Conservation (phyloP, 2,329 filamentous ascomycete species). For the Pestalotiopsis sp. region DNA sequence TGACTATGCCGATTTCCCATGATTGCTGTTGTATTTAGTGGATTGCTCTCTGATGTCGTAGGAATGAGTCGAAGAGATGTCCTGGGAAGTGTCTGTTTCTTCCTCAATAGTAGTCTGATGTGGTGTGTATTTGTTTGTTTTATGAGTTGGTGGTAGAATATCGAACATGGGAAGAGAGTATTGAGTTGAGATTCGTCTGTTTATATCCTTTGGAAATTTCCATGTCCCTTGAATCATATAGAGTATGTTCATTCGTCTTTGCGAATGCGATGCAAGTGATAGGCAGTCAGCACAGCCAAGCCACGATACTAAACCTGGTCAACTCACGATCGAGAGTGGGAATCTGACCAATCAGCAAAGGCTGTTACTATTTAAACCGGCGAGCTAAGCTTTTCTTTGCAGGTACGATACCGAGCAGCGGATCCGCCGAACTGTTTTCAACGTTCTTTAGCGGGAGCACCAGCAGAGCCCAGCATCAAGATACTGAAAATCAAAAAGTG, state of each 20-base stretch:
- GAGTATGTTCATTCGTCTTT: not conserved
- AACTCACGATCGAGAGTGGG: not conserved
- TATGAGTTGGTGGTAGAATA: not conserved
- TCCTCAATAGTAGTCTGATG: not conserved
- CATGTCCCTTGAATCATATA: not conserved
- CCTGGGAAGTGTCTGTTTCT: not conserved
- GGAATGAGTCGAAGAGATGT: not conserved
- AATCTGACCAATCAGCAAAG: not conserved
- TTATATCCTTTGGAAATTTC: not conserved
- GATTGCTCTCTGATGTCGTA: not conserved
- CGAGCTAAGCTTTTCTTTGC: not conserved
- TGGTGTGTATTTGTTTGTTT: not conserved
- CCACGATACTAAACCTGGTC: not conserved
- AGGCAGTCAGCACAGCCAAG: not conserved
- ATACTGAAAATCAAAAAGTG: not conserved
- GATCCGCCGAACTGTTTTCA: not conserved
- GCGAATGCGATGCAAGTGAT: not conserved
- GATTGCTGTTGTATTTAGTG: not conserved
- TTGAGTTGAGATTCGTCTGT: not conserved
- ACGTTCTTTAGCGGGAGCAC: not conserved
- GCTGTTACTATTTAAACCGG: not conserved
- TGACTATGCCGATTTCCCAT: constrained; percentile 9
- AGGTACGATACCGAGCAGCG: not conserved
- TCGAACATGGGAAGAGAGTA: not conserved
- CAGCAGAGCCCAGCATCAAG: too few species aligned